A percentile compares a stretch with the other conserved stretches of the same genome.
These are phyloP conservation scores for Candida glucosophila DNA, from an alignment of 1,139 yeast genomes.

Conservation along the genomic window DNA sequence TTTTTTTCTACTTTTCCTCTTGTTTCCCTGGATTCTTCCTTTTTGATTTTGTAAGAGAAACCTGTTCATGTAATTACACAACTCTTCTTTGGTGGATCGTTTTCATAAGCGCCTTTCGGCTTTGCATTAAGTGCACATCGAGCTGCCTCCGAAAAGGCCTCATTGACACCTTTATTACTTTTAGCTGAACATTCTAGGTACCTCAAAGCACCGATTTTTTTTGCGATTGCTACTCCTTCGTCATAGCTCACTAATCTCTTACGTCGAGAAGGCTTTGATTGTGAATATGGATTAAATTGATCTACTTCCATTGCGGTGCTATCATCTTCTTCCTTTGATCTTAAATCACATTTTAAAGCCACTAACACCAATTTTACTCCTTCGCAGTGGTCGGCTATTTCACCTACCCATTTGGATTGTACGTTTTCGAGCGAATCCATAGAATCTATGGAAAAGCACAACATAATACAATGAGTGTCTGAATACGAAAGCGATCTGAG, in stretches of 20 bases:
- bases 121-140: conserved; percentile 90
- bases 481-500: conserved; percentile 83
- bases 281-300: conserved; percentile 25
- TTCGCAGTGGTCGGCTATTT: conserved; percentile 92
- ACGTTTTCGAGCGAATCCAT: conserved; percentile 93
- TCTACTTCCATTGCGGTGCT: conserved; percentile 29
- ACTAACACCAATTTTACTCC: conserved; percentile 91
- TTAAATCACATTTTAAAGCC: conserved; percentile 88
- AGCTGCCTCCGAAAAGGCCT: conserved; percentile 95
- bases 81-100: conserved; percentile 34
- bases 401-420: conserved; percentile 92
- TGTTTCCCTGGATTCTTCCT: too few relatives aligned
- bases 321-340: conserved; percentile 38
- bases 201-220: conserved; percentile 74
- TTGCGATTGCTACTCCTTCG: conserved; percentile 54
- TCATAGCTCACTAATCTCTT: conserved; percentile 46
- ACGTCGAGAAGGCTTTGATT: conserved; percentile 19
- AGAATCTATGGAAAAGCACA: conserved; percentile 91
- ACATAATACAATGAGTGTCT: conserved; percentile 94
- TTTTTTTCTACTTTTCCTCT: too few relatives aligned
- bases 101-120: conserved; percentile 64
- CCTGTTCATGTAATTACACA: conserved; percentile 35
- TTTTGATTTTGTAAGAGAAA: too few relatives aligned
- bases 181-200: conserved; percentile 92
- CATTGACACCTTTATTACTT: conserved; percentile 90